Base-by-base conservation (phyloP, 1,284 basidiomycete species). In the Fomes fomentarius region DNA sequence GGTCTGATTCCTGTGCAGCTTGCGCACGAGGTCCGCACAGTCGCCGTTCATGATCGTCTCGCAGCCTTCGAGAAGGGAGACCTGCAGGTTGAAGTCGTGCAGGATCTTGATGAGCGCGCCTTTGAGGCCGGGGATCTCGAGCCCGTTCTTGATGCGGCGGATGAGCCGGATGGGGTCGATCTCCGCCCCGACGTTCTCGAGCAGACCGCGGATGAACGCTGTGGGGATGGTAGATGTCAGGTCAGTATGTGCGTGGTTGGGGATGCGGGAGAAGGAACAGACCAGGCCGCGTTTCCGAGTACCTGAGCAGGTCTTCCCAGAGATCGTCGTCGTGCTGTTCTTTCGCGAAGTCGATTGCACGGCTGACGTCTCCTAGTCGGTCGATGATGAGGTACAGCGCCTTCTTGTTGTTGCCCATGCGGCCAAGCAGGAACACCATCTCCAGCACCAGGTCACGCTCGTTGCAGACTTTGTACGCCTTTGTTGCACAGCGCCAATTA, bases 311-410 rank as follows among this genome's bases (percentile, higher is more conserved):
- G 69, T 98, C 95, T 66, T 98, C 96, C 97, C 97, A 99, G 0
- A 99, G 83, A 70, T 99, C 97, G 60, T 95, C 89, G 64, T 99
- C 97, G 54, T 90, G 91, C 71, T 98, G 96, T 70, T 98, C 96
- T 67, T 96, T 96, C 0, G 96, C 96, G 68, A 99, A 99, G 57
- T 98, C 96, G 64, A 99, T 98, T 0, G 96, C 96, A 50, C 93
- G 78, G 61, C 94, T 83, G 1, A 99, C 97, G 68, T 99, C 96
- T 0, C 91, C 94, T 2, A 99, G 78, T 12, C 95, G 82, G 69
- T 98, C 95, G 58, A 99, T 98, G 64, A 99, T 98, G 25, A 99
- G 81, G 54, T 89, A 92, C 55, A 99, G 73, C 0, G 97, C 97
- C 64, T 93, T 83, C 75, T 94, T 96, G 72, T 98, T 98, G 71